Conservation (phyloP, 768 basidiomycete genomes). For the Phaeotremella skinneri region DNA sequence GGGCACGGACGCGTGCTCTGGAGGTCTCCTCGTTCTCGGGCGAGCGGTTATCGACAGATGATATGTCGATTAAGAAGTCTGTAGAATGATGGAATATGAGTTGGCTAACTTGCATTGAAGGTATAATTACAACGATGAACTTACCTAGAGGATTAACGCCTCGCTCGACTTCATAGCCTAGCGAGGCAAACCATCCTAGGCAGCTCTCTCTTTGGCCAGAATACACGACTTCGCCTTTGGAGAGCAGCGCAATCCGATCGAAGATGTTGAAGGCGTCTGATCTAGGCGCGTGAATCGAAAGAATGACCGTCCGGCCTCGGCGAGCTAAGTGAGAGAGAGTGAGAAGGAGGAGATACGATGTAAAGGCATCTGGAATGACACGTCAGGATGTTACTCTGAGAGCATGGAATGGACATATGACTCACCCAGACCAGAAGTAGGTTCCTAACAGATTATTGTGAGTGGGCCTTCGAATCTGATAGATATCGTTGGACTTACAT, state of each 20-base stretch:
- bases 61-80: constrained; percentile 56
- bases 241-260: constrained; percentile 61
- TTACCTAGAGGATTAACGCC: constrained; percentile 55
- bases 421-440: constrained; percentile 38
- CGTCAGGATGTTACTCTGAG: not conserved
- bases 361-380: constrained; percentile 40
- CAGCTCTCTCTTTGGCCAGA: constrained; percentile 50
- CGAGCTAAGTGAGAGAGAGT: constrained; percentile 45
- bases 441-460: constrained; percentile 15
- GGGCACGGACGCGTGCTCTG: constrained; percentile 45
- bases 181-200: constrained; percentile 53
- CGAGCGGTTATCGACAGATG: constrained; percentile 54
- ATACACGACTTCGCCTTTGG: constrained; percentile 58
- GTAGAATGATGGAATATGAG: not conserved
- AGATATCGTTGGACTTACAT: constrained; percentile 50
- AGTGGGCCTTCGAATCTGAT: not conserved
- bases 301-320: constrained; percentile 57
- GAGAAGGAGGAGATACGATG: constrained; percentile 47
- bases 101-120: not conserved
- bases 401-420: not conserved
- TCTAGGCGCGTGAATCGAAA: constrained; percentile 68
- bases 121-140: not conserved
- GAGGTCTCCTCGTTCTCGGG: constrained; percentile 52
- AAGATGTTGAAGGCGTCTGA: constrained; percentile 64
- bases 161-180: constrained; percentile 47